Base-by-base conservation (phyloP, 345 rosid genomes). In the Hevea brasiliensis region DNA sequence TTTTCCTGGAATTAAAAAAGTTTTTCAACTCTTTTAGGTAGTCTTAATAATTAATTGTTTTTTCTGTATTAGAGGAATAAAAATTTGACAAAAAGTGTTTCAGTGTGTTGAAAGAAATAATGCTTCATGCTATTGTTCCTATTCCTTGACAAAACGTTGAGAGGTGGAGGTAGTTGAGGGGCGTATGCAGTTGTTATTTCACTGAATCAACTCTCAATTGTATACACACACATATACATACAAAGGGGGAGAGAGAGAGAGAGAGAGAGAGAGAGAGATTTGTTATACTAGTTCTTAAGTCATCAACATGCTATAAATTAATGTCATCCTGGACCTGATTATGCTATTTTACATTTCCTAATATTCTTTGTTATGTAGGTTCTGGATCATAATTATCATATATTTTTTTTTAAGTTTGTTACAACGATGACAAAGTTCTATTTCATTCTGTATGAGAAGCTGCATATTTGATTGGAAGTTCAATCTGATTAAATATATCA, bases 271-370 rank as follows among this genome's bases (percentile, higher is more conserved):
- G 55, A 15, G 35, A 57, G 0, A 24, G 3, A 8, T 61, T 32
- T 62, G 26, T 20, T 62, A 62, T 62, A 47, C 66, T 37, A 37
- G 48, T 62, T 37, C 26, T 37, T 37, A 61, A 37, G 47, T 61
- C n/a, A 32, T 61, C 44, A 20, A 61, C 10, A 37, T 35, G 47
- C 45, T 61, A 61, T 61, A 45, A 37, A 37, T 61, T 18, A 35
- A 9, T 59, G 26, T 27, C 15, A 17, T 18, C 32, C 21, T 50
- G 7, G 66, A 37, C 44, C 44, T 37, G 47, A 37, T 66, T 61
- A 45, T 29, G 17, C 41, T 29, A 40, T 32, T 61, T 21, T 70
- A 54, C 27, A 62, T 59, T 24, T 7, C 17, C 51, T 70, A 55
- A 61, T 5, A 29, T 47, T 63, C 17, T 61, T 58, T 44, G 54